phyloP scores from a whole-genome alignment of 2,329 filamentous ascomycete species.

The Scortechinia acanthostroma region DNA sequence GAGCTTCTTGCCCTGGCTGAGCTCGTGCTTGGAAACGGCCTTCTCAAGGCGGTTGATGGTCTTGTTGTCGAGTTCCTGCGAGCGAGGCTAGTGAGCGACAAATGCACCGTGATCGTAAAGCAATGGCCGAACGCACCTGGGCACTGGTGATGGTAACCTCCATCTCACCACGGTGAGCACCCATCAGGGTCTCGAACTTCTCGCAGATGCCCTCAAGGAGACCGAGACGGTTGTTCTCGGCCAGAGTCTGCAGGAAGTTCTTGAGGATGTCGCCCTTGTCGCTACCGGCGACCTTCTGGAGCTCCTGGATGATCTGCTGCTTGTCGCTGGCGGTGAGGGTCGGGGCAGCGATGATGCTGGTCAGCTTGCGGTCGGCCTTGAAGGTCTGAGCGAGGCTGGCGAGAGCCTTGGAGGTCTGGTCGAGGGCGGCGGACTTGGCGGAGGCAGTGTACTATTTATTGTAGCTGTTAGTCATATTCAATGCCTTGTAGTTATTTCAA shows the following conservation, averaged over 20 bases:
- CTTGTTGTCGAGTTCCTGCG: constrained; percentile 76
- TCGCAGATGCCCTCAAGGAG: constrained; percentile 74
- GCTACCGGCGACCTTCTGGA: constrained; percentile 72
- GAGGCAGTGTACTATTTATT: constrained; percentile 83
- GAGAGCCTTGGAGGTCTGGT: constrained; percentile 77
- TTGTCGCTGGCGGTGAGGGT: constrained; percentile 77
- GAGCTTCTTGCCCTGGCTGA: constrained; percentile 90
- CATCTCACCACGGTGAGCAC: constrained; percentile 83
- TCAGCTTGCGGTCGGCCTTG: constrained; percentile 78
- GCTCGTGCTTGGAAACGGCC: constrained; percentile 82
- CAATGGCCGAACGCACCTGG: constrained; percentile 61
- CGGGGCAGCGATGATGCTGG: constrained; percentile 68
- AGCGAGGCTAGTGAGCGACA: background rate
- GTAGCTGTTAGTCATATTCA: too few species aligned
- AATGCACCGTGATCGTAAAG: background rate
- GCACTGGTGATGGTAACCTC: constrained; percentile 89
- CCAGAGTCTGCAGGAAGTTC: constrained; percentile 86
- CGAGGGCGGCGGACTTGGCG: constrained; percentile 78
- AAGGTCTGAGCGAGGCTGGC: constrained; percentile 64
- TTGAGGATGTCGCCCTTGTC: constrained; percentile 76
- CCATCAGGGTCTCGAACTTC: constrained; percentile 84
- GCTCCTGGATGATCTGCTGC: constrained; percentile 75
- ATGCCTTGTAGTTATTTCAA: too few species aligned
- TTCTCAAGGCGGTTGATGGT: constrained; percentile 78
- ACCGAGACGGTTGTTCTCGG: constrained; percentile 91